Conservation (phyloP, 805 yeast species). For the Kodamaea leandrae region DNA sequence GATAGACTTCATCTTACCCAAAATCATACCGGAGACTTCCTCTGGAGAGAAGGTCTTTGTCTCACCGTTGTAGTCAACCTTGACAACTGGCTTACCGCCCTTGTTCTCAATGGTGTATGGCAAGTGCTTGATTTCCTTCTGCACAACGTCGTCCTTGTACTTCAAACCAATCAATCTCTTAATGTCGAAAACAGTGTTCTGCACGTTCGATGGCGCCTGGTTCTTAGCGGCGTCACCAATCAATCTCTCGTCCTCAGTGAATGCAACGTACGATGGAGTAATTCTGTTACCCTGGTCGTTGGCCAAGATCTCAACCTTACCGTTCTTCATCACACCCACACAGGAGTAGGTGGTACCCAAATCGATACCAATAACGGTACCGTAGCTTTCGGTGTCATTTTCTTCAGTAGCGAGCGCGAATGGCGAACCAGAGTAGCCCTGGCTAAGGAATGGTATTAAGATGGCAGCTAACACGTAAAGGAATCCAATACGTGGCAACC, state of each 20-base stretch:
- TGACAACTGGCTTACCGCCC: slow-evolving; percentile 75
- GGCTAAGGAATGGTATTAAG: slow-evolving; percentile 36
- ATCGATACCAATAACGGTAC: slow-evolving; percentile 92
- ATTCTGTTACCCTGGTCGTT: slow-evolving; percentile 99
- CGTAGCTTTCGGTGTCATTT: slow-evolving; percentile 44
- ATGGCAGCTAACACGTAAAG: slow-evolving; percentile 35
- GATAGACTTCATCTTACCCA: slow-evolving; percentile 81
- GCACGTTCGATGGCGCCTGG: slow-evolving; percentile 93
- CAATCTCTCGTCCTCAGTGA: slow-evolving; percentile 88
- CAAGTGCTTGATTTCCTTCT: slow-evolving; percentile 85
- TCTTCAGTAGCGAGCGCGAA: slow-evolving; percentile 24
- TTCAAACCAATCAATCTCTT: slow-evolving; percentile 94
- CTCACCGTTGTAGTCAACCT: slow-evolving; percentile 82
- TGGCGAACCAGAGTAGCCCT: slow-evolving; percentile 16
- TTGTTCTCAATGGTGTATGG: slow-evolving; percentile 79
- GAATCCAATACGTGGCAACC: slow-evolving; percentile 19
- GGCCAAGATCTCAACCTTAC: slow-evolving; percentile 92
- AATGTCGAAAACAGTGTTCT: slow-evolving; percentile 86
- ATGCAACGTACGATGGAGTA: slow-evolving; percentile 94
- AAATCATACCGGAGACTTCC: slow-evolving; percentile 91
- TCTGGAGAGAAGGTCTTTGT: slow-evolving; percentile 87
- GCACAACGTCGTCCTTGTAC: slow-evolving; percentile 72
- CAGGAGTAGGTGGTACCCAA: slow-evolving; percentile 93
- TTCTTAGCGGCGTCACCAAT: slow-evolving; percentile 98
- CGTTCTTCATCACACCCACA: slow-evolving; percentile 92